Evolutionary conservation across 164 flowering plant species (phyloP), one percentile per base, ranked within the genome.

Genomic region (Taxillus chinensis): DNA sequence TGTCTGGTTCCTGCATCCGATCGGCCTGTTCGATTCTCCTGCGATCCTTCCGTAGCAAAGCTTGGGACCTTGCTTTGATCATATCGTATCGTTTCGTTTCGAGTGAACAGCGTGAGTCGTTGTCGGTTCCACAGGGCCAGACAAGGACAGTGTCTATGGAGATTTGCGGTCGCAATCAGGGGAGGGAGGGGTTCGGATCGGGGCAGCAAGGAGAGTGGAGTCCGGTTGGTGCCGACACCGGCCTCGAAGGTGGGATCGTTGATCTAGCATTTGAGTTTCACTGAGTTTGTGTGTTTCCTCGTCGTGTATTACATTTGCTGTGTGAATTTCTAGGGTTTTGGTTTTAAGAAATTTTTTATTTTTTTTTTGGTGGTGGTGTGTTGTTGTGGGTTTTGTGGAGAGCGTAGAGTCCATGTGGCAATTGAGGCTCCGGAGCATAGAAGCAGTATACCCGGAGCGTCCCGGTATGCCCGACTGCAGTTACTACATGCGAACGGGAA

Each of bases 401-500:
- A 66, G 55, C 78, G 77, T 61, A 89, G 98, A 80, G 39, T 66
- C 86, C 41, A 82, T 82, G 89, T 78, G 79, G 91, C 75, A 71
- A 67, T 68, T 83, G 72, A 74, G 75, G 57, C 54, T 81, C 64
- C 68, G 81, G 49, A 62, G 78, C 55, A 59, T 73, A 50, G 87
- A 82, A 45, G 70, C 76, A 45, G 27, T 27, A 27, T 89, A 83
- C 67, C 98, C 98, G 53, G 90, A 92, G 77, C 81, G 96, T 6
- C 84, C 77, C 4, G 92, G 92, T 15, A 79, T 75, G 68, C 73
- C 86, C 4, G 83, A 83, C 64, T 92, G 98, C 56, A 78, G 70
- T 3, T 89, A 80, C 72, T 92, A 87, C 59, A 78, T 89, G 89
- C 76, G 89, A 8, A 92, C 90, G 14, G 98, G 98, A 64, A 71